Evolutionary conservation across 83 land plant genomes (phyloP), one percentile per base, ranked within the genome.

Genomic region (Diphasiastrum complanatum): DNA sequence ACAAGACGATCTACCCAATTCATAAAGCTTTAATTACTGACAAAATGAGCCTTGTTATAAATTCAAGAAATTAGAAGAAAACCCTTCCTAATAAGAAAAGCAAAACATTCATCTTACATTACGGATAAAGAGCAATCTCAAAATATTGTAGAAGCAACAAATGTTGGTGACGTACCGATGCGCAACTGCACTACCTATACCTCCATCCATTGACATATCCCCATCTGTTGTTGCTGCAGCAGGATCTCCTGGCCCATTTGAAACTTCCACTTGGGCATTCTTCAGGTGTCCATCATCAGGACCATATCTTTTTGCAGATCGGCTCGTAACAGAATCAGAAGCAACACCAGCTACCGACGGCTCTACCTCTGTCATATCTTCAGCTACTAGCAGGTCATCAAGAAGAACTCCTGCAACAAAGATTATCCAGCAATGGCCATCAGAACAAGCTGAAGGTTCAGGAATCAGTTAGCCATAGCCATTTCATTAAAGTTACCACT

Each of bases 371-470:
- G 71, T 67, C 20, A 61, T 47, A 56, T 79, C 81, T 31, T 79
- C 81, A 31, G 81, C 81, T 43, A 79, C 79, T 29, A 79, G 53
- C 47, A 79, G 27, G 60, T 79, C 80, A 50, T 75, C 79, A 24
- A 79, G 56, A 27, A 75, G 46, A 8, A 70, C 71, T 43, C 79
- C 81, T 79, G 71, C 37, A 54, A n/a, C n/a, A n/a, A n/a, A n/a
- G n/a, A n/a, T n/a, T n/a, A n/a, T n/a, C n/a, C n/a, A n/a, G n/a
- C n/a, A n/a, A n/a, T n/a, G n/a, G n/a, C n/a, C n/a, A n/a, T n/a
- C n/a, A n/a, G n/a, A n/a, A n/a, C n/a, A n/a, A n/a, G n/a, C n/a
- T n/a, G n/a, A n/a, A n/a, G n/a, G n/a, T n/a, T n/a, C n/a, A n/a
- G n/a, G n/a, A n/a, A n/a, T n/a, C n/a, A n/a, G n/a, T n/a, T n/a